A percentile compares a stretch with the other conserved stretches of the same genome.
phyloP scores from a whole-genome alignment of 2,329 filamentous ascomycete species.

The Metarhizium album region DNA sequence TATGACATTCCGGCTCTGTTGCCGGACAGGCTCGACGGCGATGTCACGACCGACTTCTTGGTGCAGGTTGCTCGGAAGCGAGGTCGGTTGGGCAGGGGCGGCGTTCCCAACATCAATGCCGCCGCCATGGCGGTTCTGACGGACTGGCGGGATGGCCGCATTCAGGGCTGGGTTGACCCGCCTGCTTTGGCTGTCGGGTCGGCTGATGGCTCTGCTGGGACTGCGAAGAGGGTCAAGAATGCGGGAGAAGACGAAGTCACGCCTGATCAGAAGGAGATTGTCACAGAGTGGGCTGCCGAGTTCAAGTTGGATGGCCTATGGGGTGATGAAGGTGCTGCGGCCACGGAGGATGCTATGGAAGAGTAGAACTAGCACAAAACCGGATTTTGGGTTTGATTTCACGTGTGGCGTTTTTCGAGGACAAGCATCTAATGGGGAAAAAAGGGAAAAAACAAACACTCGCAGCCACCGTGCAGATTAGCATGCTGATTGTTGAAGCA shows the following conservation, averaged over 20 bases:
- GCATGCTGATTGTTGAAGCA: background rate
- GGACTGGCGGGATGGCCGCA: constrained; percentile 93
- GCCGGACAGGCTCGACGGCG: constrained; percentile 52
- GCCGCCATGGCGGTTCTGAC: constrained; percentile 89
- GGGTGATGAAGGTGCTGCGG: constrained; percentile 41
- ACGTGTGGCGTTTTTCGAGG: constrained; percentile 1
- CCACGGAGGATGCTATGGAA: constrained; percentile 38
- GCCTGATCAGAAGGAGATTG: constrained; percentile 72
- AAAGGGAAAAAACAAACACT: background rate
- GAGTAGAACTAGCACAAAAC: constrained; percentile 21
- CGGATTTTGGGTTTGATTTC: background rate
- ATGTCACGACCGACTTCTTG: constrained; percentile 80
- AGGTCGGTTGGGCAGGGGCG: constrained; percentile 77
- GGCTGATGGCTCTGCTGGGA: constrained; percentile 17
- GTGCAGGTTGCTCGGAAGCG: constrained; percentile 92
- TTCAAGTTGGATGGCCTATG: constrained; percentile 92
- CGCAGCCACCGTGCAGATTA: too few species aligned
- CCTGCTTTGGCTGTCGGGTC: constrained; percentile 51
- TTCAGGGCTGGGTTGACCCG: constrained; percentile 82
- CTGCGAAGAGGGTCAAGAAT: constrained; percentile 21
- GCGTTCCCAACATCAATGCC: constrained; percentile 76
- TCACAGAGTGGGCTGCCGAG: constrained; percentile 86
- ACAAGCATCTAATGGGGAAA: constrained; percentile 4
- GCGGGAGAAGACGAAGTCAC: constrained; percentile 33
- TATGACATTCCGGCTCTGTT: constrained; percentile 80